Percentiles rank a stretch among this genome's conserved stretches.
Conservation (phyloP, 805 yeast genomes). For the Hanseniaspora clermontiae region DNA sequence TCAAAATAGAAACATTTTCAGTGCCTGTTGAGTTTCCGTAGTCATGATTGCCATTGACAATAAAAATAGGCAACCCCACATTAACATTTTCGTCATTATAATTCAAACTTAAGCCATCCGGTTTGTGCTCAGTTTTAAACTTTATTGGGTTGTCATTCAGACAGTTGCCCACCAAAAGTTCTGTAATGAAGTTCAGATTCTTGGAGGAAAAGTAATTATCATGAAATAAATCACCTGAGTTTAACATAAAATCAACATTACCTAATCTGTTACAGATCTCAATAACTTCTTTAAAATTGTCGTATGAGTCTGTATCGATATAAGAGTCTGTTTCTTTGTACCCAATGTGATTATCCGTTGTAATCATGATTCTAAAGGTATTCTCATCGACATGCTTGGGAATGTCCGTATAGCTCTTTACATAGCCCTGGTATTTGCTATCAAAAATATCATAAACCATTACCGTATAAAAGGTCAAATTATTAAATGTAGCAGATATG, state of each 20-base stretch:
- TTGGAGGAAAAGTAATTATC: constrained; percentile 61
- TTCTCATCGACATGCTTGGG: constrained; percentile 31
- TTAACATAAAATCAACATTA: constrained; percentile 80
- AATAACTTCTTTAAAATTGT: constrained; percentile 74
- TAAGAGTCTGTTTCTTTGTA: constrained; percentile 81
- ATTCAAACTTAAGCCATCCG: background rate
- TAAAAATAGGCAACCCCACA: constrained; percentile 79
- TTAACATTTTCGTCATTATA: constrained; percentile 49
- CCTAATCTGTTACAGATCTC: constrained; percentile 39
- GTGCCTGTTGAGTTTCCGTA: constrained; percentile 71
- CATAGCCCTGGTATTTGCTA: background rate
- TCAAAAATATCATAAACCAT: background rate
- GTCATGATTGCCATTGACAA: constrained; percentile 92
- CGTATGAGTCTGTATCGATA: constrained; percentile 81
- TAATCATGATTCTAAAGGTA: constrained; percentile 64
- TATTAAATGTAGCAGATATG: too few relatives aligned
- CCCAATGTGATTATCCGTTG: constrained; percentile 96
- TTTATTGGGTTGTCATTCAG: constrained; percentile 11
- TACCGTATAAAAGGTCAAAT: too few relatives aligned
- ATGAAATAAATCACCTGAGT: constrained; percentile 90
- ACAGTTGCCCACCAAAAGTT: constrained; percentile 3
- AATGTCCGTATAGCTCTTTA: background rate
- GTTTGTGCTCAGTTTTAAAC: constrained; percentile 9
- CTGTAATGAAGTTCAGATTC: constrained; percentile 15
- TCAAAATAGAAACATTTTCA: constrained; percentile 71